These are phyloP conservation scores for Penicillium occitanis DNA, from an alignment of 2,329 filamentous ascomycete genomes.

Conservation along the genomic window DNA sequence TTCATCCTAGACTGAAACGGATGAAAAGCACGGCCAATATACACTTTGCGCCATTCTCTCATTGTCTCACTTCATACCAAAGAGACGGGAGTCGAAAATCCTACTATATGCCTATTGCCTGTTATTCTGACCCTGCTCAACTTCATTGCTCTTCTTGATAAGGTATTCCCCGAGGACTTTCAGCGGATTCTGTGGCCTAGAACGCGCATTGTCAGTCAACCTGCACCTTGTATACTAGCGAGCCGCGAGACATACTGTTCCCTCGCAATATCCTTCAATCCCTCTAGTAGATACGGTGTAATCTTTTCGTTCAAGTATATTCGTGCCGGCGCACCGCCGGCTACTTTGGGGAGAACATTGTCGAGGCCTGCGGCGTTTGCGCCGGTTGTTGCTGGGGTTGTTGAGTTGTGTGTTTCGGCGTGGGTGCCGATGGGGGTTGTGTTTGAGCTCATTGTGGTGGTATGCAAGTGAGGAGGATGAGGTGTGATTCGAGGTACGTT, in stretches of 20 bases:
- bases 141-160: conserved; percentile 65
- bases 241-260: conserved; percentile 61
- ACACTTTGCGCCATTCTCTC: conserved; percentile 24
- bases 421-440: conserved; percentile 15
- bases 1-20: background rate
- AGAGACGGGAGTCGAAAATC: background rate
- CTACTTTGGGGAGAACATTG: conserved; percentile 16
- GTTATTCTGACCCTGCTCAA: conserved; percentile 46
- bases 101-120: background rate
- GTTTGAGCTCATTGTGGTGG: conserved; percentile 16
- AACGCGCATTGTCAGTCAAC: background rate
- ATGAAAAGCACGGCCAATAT: background rate
- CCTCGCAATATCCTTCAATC: conserved; percentile 70
- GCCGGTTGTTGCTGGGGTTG: conserved; percentile 7
- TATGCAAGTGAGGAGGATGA: background rate
- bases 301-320: conserved; percentile 72
- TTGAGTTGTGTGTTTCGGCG: conserved; percentile 11
- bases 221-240: background rate
- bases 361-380: conserved; percentile 5
- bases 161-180: conserved; percentile 69
- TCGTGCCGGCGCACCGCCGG: conserved; percentile 67
- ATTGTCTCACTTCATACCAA: background rate
- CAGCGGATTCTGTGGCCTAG: conserved; percentile 66
- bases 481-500: background rate
- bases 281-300: conserved; percentile 66